phyloP scores from a whole-genome alignment of 2,329 filamentous ascomycete species.

The Cladophialophora psammophila region DNA sequence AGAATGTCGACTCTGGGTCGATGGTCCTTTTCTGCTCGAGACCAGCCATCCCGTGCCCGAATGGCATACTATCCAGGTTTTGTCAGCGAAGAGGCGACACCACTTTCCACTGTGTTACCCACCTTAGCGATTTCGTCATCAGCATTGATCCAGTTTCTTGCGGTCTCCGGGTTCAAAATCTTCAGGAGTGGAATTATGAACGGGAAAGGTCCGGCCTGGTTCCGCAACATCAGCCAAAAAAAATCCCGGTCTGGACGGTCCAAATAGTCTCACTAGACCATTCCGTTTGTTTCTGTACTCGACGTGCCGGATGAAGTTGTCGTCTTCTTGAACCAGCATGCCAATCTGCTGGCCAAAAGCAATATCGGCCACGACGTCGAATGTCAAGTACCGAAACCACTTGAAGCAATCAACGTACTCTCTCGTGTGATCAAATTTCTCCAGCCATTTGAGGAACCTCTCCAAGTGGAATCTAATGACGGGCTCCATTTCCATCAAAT shows the following conservation, averaged over 20 bases:
- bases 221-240: neutral
- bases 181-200: conserved; percentile 11
- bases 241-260: neutral
- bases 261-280: conserved; percentile 4
- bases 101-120: no score
- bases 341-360: conserved; percentile 57
- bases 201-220: conserved; percentile 15
- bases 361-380: conserved; percentile 62
- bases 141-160: conserved; percentile 11
- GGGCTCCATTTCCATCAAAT: conserved; percentile 37
- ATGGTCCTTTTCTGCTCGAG: conserved; percentile 1
- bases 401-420: conserved; percentile 48
- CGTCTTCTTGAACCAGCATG: conserved; percentile 10
- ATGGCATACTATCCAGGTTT: conserved; percentile 12
- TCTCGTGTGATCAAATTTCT: conserved; percentile 31
- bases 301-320: conserved; percentile 13
- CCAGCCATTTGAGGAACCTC: conserved; percentile 39
- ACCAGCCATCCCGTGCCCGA: conserved; percentile 11
- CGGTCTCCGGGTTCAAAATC: conserved; percentile 6
- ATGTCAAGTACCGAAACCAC: conserved; percentile 63
- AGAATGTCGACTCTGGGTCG: conserved; percentile 16
- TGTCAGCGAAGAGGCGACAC: no score
- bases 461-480: conserved; percentile 36
- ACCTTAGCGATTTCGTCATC: conserved; percentile 21
- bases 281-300: conserved; percentile 17